Conservation (phyloP, 2,329 filamentous ascomycete genomes). For the Paracorniculantispora psalliotae region DNA sequence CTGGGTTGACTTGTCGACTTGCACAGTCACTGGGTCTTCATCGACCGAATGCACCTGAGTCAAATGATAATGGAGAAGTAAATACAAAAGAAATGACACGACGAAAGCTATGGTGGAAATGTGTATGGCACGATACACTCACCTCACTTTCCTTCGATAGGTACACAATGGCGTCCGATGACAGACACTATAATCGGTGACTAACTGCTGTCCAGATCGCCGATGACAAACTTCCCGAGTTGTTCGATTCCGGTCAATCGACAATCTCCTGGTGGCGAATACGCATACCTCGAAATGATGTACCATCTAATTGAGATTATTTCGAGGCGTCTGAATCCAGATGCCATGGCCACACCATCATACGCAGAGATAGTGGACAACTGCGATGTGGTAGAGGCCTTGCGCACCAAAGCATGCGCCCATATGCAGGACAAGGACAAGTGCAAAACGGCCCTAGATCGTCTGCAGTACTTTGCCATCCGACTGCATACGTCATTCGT, state of each 20-base stretch:
- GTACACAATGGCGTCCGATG: no score
- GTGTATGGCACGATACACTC: constrained; percentile 62
- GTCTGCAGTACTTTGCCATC: constrained; percentile 59
- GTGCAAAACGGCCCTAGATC: constrained; percentile 60
- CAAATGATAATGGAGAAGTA: constrained; percentile 39
- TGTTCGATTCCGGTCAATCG: constrained; percentile 47
- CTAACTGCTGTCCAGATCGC: constrained; percentile 36
- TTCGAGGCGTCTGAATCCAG: constrained; percentile 52
- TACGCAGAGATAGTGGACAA: constrained; percentile 54
- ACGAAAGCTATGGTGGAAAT: constrained; percentile 58
- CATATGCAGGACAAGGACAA: constrained; percentile 55
- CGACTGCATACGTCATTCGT: constrained; percentile 62
- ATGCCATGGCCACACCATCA: constrained; percentile 42
- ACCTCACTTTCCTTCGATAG: constrained; percentile 63
- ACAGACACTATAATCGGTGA: no score
- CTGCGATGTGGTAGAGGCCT: constrained; percentile 49
- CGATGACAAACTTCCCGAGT: constrained; percentile 57
- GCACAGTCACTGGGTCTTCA: constrained; percentile 61
- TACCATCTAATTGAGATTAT: constrained; percentile 60
- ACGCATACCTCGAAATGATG: constrained; percentile 60
- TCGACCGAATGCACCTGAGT: constrained; percentile 40
- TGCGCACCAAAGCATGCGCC: constrained; percentile 42
- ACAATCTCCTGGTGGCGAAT: constrained; percentile 40
- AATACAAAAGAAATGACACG: constrained; percentile 51
- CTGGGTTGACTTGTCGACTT: constrained; percentile 60